Evolutionary conservation across 495 filamentous ascomycete species (phyloP), one percentile per base, ranked within the genome.

Genomic region (Xylaria grammica): DNA sequence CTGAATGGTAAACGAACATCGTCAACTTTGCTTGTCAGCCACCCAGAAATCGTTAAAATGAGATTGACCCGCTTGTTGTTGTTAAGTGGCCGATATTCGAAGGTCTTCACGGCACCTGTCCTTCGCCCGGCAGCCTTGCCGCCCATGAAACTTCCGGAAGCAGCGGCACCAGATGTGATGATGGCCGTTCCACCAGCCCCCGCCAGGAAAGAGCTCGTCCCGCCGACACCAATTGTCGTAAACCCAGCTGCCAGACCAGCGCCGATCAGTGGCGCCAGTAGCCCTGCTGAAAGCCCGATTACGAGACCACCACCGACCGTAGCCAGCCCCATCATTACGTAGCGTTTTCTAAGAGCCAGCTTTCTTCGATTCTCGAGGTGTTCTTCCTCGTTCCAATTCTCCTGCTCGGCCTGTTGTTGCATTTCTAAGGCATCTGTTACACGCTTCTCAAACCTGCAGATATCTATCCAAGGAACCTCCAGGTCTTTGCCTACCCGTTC

Each of bases 1-100:
- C 92, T 96, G 76, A 87, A 99, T 15, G 95, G 95, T 64, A 99
- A 74, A 61, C 95, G 90, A 42, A 98, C 93, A 75, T 99, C 95
- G 76, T 99, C 95, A 42, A 96, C 88, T 73, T 96, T 97, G 61
- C 95, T 94, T 45, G 91, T 97, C 93, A 99, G 96, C 95, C 95
- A 99, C 11, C 95, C 95, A 6, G 94, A 91, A 29, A 99, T 86
- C 0, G 96, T 97, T 49, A 99, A 88, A 67, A 99, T 98, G 27
- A 99, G 81, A 69, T 98, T 98, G 42, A 97, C 90, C 63, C 93
- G 84, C 76, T 99, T 98, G 75, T 97, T 97, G 78, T 99, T 98
- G 77, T 98, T 92, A 50, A 99, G 77, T 30, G 95, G 95, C 44
- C 94, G 85, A 71, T 97, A 99, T 77, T 99, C 95, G 71, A 99